Evolutionary conservation across 441 rosid species (phyloP), one percentile per base, ranked within the genome.

Genomic region (Viola pubescens): DNA sequence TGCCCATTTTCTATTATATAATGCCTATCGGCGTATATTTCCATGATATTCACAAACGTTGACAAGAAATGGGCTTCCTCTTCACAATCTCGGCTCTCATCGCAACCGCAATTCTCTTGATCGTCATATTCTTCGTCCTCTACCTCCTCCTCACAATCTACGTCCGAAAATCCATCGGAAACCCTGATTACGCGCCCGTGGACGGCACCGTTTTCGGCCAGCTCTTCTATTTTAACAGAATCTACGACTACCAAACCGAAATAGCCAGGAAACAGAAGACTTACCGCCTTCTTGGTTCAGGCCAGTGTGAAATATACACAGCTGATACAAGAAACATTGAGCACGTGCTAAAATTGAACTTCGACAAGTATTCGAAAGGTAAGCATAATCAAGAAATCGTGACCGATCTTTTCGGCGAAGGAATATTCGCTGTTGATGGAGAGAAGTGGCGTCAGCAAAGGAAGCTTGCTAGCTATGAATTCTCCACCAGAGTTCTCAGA

Each of bases 361-460:
- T 84, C 34, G 75, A 74, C 6, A 67, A 53, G 16, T 84, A 82
- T 55, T 52, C 70, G 0, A 91, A 84, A 64, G 94, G 96, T 10
- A 42, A 34, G 12, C n/a, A 14, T 26, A 59, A 73, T 56, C 67
- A 55, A 10, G 77, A 67, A 39, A 62, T 81, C 0, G 1, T 64
- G 4, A 53, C 19, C 0, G 88, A 84, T 48, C 75, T 88, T 54
- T 61, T 86, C 3, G 94, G 96, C 14, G 74, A 80, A 50, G 95
- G 97, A 38, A 85, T 90, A 1, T 90, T 85, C 19, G 67, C 65
- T 6, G 89, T 72, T 41, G 88, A 90, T 61, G 94, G 95, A 4
- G 84, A 84, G 2, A 81, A 81, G 62, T 87, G 95, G 97, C 75
- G 63, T 72, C 85, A 87, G 42, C 94, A 87, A 73, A 75, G 95